Evolutionary conservation across 192 early-diverging fungal genomes (phyloP), one percentile per base, ranked within the genome.

Genomic region (Mortierella claussenii): DNA sequence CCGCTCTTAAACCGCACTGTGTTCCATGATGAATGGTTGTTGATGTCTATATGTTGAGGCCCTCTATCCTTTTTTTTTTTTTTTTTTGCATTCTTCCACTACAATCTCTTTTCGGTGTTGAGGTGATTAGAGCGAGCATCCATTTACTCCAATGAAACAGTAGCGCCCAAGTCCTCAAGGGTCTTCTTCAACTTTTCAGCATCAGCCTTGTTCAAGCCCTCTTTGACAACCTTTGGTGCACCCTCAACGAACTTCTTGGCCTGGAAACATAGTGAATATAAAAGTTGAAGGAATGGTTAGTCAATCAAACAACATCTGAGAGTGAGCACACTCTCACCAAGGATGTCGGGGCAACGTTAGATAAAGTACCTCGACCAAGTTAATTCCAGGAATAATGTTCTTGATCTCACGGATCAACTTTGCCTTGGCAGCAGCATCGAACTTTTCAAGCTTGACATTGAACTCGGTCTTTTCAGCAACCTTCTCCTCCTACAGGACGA

Each of bases 211-310:
- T 85, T 79, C 34, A 87, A 89, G 59, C 80, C 80, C 69, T 98
- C 96, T 82, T 95, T 93, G 76, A 99, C 85, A 59, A 97, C 92
- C 87, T 99, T 99, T 79, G 97, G 97, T 62, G 89, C 95, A 65
- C 93, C 87, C 84, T 99, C 97, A 28, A 98, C 96, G 84, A 99
- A 98, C 88, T 99, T 99, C 89, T 99, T 99, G 73, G 97, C 97
- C 89, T 93, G 81, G 30, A 55, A 37, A 46, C 15, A 46, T 4
- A 46, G 21, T n/a, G n/a, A n/a, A n/a, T n/a, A n/a, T n/a, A n/a
- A n/a, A n/a, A n/a, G n/a, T n/a, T n/a, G n/a, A n/a, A n/a, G n/a
- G n/a, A n/a, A n/a, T n/a, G n/a, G n/a, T n/a, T n/a, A n/a, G n/a
- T n/a, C n/a, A n/a, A n/a, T n/a, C n/a, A n/a, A n/a, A n/a, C n/a